Base-by-base conservation (phyloP, 495 filamentous ascomycete species). In the Aspergillus olivimuriae region DNA sequence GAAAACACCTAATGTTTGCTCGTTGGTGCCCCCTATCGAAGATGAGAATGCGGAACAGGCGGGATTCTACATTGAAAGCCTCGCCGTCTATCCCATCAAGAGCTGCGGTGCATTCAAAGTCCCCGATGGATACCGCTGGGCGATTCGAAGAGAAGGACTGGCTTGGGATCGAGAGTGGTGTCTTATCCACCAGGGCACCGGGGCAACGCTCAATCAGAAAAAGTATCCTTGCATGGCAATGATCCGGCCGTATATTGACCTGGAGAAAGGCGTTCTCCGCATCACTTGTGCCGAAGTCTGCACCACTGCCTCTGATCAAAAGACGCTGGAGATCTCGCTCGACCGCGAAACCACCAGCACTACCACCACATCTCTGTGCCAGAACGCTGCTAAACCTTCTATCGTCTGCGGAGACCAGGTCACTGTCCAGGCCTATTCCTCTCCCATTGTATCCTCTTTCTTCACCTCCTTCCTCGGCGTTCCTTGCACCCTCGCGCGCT, bases 81-180 rank as follows among this genome's bases (percentile, higher is more conserved):
- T 87, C 16, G 75, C 65, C 0, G 75, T 89, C 3, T 87, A 87
- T 52, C 90, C 90, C 0, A 91, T 96, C 62, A 95, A 95, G 64
- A 87, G 83, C 55, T 96, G 90, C 55, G 85, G 76, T 6, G 83
- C 83, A 6, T 90, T 81, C 51, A 72, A 69, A n/a, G 74, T 96
- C 30, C 82, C 87, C 0, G 47, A 68, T 1, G 77, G 66, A 6
- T 63, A 63, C 17, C 55, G 69, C 15, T 96, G 90, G 90, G 81
- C 87, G 55, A 74, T 94, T 19, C 76, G 72, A 36, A 64, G 69
- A 12, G 84, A 94, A 62, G 90, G 90, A 0, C 66, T 96, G 4
- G 84, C 82, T 14, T 95, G 89, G 89, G 90, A 96, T 60, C 69
- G 89, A 39, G 90, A 96, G 63, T 96, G 90, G 90, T 94, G 88